Evolutionary conservation across 495 filamentous ascomycete species (phyloP), one percentile per base, ranked within the genome.

Genomic region (Penicillium cosmopolitanum): DNA sequence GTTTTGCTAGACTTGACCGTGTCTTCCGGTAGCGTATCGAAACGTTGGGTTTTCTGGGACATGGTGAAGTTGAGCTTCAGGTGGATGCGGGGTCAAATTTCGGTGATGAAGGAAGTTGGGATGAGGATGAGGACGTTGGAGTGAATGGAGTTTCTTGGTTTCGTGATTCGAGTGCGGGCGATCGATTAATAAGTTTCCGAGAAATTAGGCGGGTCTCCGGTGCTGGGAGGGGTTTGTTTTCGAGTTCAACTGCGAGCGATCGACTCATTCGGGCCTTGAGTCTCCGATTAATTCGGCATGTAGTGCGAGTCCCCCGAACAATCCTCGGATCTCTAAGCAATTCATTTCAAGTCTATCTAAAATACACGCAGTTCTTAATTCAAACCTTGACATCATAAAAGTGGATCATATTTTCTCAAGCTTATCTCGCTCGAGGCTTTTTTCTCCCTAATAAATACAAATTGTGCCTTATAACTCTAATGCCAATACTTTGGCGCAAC

Each of bases 401-500:
- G 28, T 31, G 28, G 28, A 31, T 31, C 5, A 31, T 31, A 31
- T 31, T 7, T 31, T 31, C 28, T 31, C 36, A 12, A 13, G n/a
- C 15, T 38, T 38, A 38, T 38, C 36, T 6, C 6, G 6, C 36
- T 38, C 12, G 12, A 5, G 4, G 36, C 15, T n/a, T 4, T 38
- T 38, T 38, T 38, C 36, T 36, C 2, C 5, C 5, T 6, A 31
- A 31, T 9, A 31, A 31, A 31, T 31, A 31, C 28, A 31, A 28
- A 31, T 31, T 6, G 28, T 31, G 28, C 6, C 5, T 31, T 4
- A 5, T 38, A n/a, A 13, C 36, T 36, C 19, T 42, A 60, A 51
- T 66, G 66, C 63, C 63, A 69, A 46, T 61, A 66, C 5, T 57
- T 57, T 2, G 53, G 56, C 8, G 52, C 57, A 40, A 53, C 44